Percentiles rank a stretch among this genome's conserved stretches.
Conservation (phyloP, 78 protist genomes). For the Dictyostelium brefeldianum region DNA sequence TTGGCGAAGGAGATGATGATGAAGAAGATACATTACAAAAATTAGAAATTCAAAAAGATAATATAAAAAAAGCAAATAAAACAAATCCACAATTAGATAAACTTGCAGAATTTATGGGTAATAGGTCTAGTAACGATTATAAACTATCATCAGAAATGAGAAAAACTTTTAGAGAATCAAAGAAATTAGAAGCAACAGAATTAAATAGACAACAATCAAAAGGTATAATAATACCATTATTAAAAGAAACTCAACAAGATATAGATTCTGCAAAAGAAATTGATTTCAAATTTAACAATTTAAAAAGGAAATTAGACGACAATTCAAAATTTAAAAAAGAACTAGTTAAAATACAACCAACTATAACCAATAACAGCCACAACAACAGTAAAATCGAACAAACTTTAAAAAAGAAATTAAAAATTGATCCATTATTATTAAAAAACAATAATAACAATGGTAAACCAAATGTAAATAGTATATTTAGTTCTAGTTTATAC, state of each 20-base stretch:
- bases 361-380: not conserved
- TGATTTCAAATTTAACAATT: not conserved
- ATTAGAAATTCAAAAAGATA: slow-evolving; percentile 29
- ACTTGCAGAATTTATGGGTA: slow-evolving; percentile 12
- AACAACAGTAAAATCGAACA: slow-evolving; percentile 11
- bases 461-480: not conserved
- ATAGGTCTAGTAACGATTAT: slow-evolving; percentile 15
- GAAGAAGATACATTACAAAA: slow-evolving; percentile 41
- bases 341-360: slow-evolving; percentile 5
- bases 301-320: slow-evolving; percentile 35
- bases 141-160: slow-evolving; percentile 48
- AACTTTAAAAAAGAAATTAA: slow-evolving; percentile 31
- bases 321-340: slow-evolving; percentile 8
- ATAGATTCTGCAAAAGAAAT: slow-evolving; percentile 35
- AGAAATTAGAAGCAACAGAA: slow-evolving; percentile 43
- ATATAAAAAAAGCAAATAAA: slow-evolving; percentile 38
- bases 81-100: slow-evolving; percentile 14
- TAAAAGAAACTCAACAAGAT: slow-evolving; percentile 54
- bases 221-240: slow-evolving; percentile 44
- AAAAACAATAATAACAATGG: not conserved
- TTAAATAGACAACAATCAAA: slow-evolving; percentile 20
- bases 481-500: slow-evolving; percentile 31
- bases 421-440: slow-evolving; percentile 59
- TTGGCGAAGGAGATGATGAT: not conserved
- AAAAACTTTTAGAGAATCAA: slow-evolving; percentile 36